These are phyloP conservation scores for Fusarium zealandicum DNA, from an alignment of 2,329 filamentous ascomycete genomes.

Conservation along the genomic window DNA sequence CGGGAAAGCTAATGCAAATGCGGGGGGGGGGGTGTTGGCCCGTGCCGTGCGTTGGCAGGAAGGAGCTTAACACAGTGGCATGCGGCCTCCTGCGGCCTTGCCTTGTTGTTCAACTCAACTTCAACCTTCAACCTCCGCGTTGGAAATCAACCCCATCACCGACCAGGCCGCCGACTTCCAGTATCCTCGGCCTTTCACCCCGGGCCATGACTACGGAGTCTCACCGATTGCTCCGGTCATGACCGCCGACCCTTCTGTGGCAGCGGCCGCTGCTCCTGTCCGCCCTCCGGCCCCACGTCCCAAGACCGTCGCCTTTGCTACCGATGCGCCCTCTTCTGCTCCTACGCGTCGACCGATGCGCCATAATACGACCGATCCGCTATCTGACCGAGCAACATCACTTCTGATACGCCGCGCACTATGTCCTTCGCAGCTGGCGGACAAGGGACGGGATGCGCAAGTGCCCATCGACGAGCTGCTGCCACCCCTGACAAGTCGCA, in stretches of 20 bases:
- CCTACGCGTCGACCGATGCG: slow-evolving; percentile 45
- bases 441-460: slow-evolving; percentile 59
- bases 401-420: slow-evolving; percentile 84
- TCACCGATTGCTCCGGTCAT: slow-evolving; percentile 38
- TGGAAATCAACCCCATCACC: neutral
- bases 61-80: slow-evolving; percentile 30
- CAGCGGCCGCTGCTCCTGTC: slow-evolving; percentile 32
- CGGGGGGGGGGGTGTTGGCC: slow-evolving; percentile 34
- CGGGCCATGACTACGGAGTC: slow-evolving; percentile 40
- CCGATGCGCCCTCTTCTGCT: slow-evolving; percentile 38
- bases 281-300: slow-evolving; percentile 35
- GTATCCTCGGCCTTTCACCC: slow-evolving; percentile 1
- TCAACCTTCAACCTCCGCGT: slow-evolving; percentile 18
- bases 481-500: slow-evolving; percentile 90
- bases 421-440: slow-evolving; percentile 72
- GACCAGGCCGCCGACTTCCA: neutral
- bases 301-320: slow-evolving; percentile 34
- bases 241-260: slow-evolving; percentile 35
- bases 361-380: slow-evolving; percentile 55
- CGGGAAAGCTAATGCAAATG: neutral
- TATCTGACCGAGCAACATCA: slow-evolving; percentile 80
- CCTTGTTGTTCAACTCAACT: slow-evolving; percentile 34
- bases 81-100: slow-evolving; percentile 33
- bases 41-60: slow-evolving; percentile 22
- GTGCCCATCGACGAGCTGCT: slow-evolving; percentile 79